A percentile compares a stretch with the other conserved stretches of the same genome.
These are phyloP conservation scores for Tylopilus felleus DNA, from an alignment of 768 basidiomycete genomes.

Conservation along the genomic window DNA sequence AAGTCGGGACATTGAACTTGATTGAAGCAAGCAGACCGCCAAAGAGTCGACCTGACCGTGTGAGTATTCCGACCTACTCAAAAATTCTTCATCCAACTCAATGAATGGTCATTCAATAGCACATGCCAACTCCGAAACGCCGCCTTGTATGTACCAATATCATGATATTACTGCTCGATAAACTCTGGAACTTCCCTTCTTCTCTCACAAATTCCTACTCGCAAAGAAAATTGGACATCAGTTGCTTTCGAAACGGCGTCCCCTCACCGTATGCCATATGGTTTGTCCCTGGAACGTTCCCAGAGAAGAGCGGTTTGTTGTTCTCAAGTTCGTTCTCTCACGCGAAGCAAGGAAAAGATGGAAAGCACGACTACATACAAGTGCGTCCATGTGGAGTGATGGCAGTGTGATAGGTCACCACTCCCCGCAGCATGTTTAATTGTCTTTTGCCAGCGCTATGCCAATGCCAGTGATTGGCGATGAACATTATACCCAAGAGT, in stretches of 20 bases:
- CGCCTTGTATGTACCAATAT: too few species aligned
- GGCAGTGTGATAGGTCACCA: slow-evolving; percentile 1
- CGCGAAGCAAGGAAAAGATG: background rate
- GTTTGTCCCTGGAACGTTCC: background rate
- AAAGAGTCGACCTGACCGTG: too few species aligned
- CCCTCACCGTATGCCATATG: background rate
- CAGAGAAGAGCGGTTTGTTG: too few species aligned
- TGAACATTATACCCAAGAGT: background rate
- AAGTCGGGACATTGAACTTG: too few species aligned
- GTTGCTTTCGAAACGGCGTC: background rate
- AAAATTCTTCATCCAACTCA: too few species aligned
- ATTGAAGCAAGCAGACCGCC: too few species aligned
- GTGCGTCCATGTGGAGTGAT: background rate
- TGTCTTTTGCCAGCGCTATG: background rate
- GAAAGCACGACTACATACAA: background rate
- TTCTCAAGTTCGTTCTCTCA: slow-evolving; percentile 1
- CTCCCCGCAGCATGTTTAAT: background rate
- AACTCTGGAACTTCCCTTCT: background rate
- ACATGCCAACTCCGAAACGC: background rate
- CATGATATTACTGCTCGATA: too few species aligned
- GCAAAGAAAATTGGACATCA: background rate
- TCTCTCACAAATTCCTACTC: background rate
- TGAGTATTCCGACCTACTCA: too few species aligned
- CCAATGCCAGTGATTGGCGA: background rate
- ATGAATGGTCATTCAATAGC: too few species aligned